Evolutionary conservation across 441 rosid genomes (phyloP), one percentile per base, ranked within the genome.

Genomic region (Gossypium lobatum): DNA sequence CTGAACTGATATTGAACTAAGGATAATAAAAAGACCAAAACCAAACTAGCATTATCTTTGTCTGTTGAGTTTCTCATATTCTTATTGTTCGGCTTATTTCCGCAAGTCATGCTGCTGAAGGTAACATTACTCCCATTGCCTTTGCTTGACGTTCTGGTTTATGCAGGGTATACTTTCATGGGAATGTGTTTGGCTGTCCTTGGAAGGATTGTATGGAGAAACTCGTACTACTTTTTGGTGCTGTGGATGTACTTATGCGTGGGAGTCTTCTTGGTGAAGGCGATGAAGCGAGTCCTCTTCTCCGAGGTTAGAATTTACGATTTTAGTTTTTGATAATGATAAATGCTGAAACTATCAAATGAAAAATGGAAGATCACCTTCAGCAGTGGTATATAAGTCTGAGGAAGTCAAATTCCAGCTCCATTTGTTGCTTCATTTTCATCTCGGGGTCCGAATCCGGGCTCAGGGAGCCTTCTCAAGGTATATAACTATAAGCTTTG

Each of bases 201-300:
- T 10, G 93, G 97, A 53, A 89, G 80, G 85, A 86, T 92, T 42
- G 58, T 87, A n/a, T 84, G 84, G 78, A 83, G 85, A 52, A 89
- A 88, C 81, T 84, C 89, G 0, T 94, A 92, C 87, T 92, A 92
- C 78, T 77, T 83, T 72, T 64, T 93, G 80, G 85, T 92, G 91
- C 95, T 90, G 1, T 85, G 91, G 90, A 79, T 90, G 64, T 90
- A 91, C 85, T 77, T 93, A 21, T 91, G 95, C 82, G 86, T 88
- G 79, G 97, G 97, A 23, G 77, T 87, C 71, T 92, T 92, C 88
- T 80, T 94, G 85, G 95, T 91, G 73, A 92, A 92, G 89, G 91
- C 95, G 0, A 90, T 89, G 95, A 90, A 90, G 82, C 83, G 97
- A 71, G 97, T 92, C 28, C 92, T 92, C 63, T 91, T 83, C n/a